phyloP scores from a whole-genome alignment of 2,329 filamentous ascomycete species.

The Exophiala viscosa region DNA sequence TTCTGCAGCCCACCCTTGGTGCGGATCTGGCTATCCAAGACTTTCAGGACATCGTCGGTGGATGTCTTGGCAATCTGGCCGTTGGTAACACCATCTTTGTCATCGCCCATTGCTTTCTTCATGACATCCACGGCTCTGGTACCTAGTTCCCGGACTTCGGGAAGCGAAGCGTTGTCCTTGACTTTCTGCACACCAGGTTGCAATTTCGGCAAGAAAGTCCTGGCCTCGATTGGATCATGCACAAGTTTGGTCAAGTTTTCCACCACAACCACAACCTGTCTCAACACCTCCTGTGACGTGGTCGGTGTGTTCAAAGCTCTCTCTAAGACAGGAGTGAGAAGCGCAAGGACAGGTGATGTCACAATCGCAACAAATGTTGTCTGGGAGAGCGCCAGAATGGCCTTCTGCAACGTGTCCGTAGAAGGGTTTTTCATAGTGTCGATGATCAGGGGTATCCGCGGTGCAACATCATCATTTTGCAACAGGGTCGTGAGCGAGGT shows the following conservation, averaged over 20 bases:
- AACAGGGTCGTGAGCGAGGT: conserved; percentile 81
- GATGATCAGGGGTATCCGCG: conserved; percentile 84
- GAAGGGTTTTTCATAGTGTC: conserved; percentile 95
- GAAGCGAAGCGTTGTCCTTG: conserved; percentile 80
- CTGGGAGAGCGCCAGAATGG: conserved; percentile 92
- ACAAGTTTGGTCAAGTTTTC: conserved; percentile 98
- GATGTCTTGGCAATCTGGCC: conserved; percentile 62
- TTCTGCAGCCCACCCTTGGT: conserved; percentile 61
- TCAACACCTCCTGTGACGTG: conserved; percentile 88
- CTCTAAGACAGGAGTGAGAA: conserved; percentile 91
- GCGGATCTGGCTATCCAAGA: conserved; percentile 74
- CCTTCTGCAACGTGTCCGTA: conserved; percentile 82
- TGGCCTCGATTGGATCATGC: conserved; percentile 89
- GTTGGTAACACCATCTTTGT: conserved; percentile 58
- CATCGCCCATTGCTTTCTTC: conserved; percentile 81
- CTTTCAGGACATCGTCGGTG: conserved; percentile 67
- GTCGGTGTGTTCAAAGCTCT: conserved; percentile 86
- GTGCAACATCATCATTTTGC: conserved; percentile 94
- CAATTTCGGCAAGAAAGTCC: conserved; percentile 91
- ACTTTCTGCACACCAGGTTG: conserved; percentile 90
- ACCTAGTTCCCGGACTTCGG: conserved; percentile 89
- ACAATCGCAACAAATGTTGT: conserved; percentile 98
- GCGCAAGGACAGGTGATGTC: conserved; percentile 88
- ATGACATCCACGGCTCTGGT: conserved; percentile 79
- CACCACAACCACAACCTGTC: conserved; percentile 92